phyloP scores from a whole-genome alignment of 1,139 yeast genomes.

The Lodderomyces parapsilosis region DNA sequence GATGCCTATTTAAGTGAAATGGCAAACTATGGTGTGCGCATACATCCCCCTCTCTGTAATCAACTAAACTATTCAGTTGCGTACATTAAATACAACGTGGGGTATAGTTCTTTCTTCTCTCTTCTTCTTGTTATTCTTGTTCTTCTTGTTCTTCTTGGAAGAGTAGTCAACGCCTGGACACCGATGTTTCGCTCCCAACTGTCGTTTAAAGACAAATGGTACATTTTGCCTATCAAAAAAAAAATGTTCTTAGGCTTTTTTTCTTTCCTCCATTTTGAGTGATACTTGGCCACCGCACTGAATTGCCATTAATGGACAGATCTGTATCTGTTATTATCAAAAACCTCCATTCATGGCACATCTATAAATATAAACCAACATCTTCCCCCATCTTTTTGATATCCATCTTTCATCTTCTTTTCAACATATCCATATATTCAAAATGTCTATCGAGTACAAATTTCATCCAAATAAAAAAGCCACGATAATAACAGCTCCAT shows the following conservation, averaged over 20 bases:
- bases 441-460: slow-evolving; percentile 37
- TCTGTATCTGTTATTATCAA: neutral
- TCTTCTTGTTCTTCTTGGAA: no score
- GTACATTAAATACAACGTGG: no score
- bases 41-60: no score
- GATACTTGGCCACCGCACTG: neutral
- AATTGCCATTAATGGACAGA: slow-evolving; percentile 2
- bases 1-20: no score
- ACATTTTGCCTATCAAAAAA: neutral
- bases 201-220: neutral
- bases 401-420: neutral
- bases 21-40: no score
- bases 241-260: neutral
- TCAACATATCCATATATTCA: neutral
- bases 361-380: neutral
- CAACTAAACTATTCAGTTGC: no score
- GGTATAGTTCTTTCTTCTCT: no score
- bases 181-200: neutral
- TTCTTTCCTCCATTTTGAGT: neutral
- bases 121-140: no score
- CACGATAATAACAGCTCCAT: slow-evolving; percentile 79
- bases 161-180: neutral
- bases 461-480: slow-evolving; percentile 54
- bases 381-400: neutral
- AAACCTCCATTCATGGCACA: neutral